Evolutionary conservation across 1,139 yeast species (phyloP).

Genomic region (Nakaseomyces bracarensis): DNA sequence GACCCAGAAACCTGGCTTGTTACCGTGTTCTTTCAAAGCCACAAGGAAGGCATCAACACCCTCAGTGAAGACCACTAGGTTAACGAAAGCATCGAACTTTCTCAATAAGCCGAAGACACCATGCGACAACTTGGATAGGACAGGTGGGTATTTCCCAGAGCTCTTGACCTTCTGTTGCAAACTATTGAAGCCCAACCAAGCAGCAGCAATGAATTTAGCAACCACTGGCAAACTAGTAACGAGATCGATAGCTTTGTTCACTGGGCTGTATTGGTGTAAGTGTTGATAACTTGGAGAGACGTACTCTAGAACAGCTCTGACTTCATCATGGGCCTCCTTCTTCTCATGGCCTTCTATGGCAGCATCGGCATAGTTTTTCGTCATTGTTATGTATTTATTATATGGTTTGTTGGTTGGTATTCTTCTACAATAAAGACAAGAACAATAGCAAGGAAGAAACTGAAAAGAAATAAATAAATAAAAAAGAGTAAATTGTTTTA

Average conservation of each 20-base stretch:
- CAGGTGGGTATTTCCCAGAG: conserved; percentile 17
- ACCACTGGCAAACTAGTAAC: neutral
- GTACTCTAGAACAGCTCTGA: neutral
- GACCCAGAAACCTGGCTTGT: conserved; percentile 27
- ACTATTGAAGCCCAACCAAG: conserved; percentile 5
- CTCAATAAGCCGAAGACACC: conserved; percentile 9
- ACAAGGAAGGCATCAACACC: conserved; percentile 26
- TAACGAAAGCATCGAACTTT: conserved; percentile 22
- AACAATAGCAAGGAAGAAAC: neutral
- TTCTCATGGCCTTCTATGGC: conserved; percentile 6
- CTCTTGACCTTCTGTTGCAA: conserved; percentile 14
- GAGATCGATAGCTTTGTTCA: neutral
- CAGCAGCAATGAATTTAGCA: conserved; percentile 1
- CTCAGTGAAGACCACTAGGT: conserved; percentile 24
- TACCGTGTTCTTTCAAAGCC: conserved; percentile 13
- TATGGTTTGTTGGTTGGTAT: no score
- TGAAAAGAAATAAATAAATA: no score
- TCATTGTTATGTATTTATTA: no score
- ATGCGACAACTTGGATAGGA: conserved; percentile 15
- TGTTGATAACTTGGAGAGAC: conserved; percentile 1
- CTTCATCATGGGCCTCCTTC: conserved; percentile 5
- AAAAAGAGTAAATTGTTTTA: no score
- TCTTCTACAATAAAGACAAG: neutral
- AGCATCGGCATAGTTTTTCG: conserved; percentile 6
- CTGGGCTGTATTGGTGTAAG: neutral